A percentile compares a stretch with the other conserved stretches of the same genome.
phyloP scores from a whole-genome alignment of 352 stramenopile genomes.

The Pythium coloratum region DNA sequence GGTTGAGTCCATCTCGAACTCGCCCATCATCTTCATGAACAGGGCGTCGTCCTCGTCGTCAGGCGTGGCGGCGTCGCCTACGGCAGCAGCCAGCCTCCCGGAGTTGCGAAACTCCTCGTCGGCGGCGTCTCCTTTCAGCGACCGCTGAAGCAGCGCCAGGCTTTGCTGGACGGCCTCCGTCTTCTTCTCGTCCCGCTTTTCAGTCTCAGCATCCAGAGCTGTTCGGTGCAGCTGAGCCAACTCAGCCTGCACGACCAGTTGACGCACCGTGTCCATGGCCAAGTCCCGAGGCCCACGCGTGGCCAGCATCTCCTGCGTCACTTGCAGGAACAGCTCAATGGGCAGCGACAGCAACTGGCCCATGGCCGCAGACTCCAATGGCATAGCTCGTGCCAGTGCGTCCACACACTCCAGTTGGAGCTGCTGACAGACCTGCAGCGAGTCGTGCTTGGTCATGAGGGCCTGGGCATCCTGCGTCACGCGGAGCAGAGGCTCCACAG shows the following conservation, averaged over 20 bases:
- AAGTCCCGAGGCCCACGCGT: conserved; percentile 17
- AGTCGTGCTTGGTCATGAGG: conserved; percentile 19
- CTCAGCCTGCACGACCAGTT: conserved; percentile 27
- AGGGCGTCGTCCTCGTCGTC: conserved; percentile 28
- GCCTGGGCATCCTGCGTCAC: conserved; percentile 13
- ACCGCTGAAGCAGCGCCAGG: conserved; percentile 18
- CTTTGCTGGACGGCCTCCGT: conserved; percentile 1
- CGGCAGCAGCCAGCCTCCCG: conserved; percentile 4
- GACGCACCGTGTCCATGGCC: conserved; percentile 14
- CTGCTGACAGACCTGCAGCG: conserved; percentile 15
- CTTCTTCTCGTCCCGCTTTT: background rate
- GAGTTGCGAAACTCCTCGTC: background rate
- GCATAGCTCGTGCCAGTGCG: conserved; percentile 15
- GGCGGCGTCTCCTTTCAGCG: background rate
- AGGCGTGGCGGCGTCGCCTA: background rate
- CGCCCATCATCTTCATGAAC: conserved; percentile 32
- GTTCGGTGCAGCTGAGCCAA: conserved; percentile 25
- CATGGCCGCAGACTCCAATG: conserved; percentile 3
- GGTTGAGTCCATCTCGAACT: conserved; percentile 25
- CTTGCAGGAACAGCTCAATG: conserved; percentile 26
- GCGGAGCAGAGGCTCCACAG: conserved; percentile 8
- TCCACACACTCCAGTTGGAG: conserved; percentile 27
- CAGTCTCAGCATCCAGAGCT: background rate
- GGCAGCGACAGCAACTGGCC: conserved; percentile 18
- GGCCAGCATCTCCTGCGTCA: conserved; percentile 24